A percentile compares a stretch with the other conserved stretches of the same genome.
phyloP scores from a whole-genome alignment of 23 red algal genomes.

The Gracilaria domingensis region DNA sequence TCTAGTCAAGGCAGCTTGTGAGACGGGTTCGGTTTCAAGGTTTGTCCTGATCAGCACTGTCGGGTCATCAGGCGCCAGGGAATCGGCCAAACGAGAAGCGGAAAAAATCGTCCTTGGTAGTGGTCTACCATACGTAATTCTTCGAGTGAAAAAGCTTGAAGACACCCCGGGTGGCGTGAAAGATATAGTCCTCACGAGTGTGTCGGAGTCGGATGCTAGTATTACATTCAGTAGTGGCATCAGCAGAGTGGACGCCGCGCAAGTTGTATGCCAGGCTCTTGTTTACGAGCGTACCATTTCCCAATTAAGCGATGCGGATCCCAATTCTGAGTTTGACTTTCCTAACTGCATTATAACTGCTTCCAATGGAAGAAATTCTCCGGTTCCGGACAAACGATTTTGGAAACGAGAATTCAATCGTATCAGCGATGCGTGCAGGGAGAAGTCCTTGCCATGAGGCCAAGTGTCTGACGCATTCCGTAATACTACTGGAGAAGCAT shows the following conservation, averaged over 20 bases:
- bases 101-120: constrained; percentile 28
- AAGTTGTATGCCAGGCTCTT: constrained; percentile 58
- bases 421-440: constrained; percentile 49
- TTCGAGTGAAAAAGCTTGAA: constrained; percentile 30
- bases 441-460: neutral
- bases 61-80: neutral
- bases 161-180: constrained; percentile 45
- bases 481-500: neutral
- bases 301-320: constrained; percentile 33
- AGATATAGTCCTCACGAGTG: neutral
- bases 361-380: constrained; percentile 24
- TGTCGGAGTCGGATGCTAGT: neutral
- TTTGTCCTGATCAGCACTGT: constrained; percentile 65
- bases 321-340: constrained; percentile 59
- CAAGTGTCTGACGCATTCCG: neutral
- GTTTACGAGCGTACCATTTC: constrained; percentile 49
- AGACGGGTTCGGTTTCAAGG: constrained; percentile 43
- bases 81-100: constrained; percentile 37
- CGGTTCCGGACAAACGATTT: constrained; percentile 67
- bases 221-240: neutral
- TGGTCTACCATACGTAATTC: constrained; percentile 64
- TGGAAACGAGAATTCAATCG: constrained; percentile 64
- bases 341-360: constrained; percentile 41
- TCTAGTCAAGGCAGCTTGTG: constrained; percentile 35
- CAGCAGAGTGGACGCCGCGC: constrained; percentile 52